Conservation (phyloP, 352 stramenopile genomes). For the Pythium aristosporum region DNA sequence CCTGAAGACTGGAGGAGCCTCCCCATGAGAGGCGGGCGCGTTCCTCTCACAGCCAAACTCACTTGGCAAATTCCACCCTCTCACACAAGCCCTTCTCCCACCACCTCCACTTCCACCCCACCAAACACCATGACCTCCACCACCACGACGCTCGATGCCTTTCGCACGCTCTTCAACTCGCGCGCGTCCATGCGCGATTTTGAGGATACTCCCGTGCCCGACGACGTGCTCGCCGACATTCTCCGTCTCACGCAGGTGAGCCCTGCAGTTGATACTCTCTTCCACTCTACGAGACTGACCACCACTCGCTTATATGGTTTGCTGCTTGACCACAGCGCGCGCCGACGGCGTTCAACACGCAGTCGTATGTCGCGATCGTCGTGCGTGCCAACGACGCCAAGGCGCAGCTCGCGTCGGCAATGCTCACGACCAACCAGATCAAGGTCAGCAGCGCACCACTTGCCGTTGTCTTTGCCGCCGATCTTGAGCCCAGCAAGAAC, state of each 20-base stretch:
- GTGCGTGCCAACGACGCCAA: not conserved
- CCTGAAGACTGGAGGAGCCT: too few species aligned
- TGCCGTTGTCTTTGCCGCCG: conserved; percentile 65
- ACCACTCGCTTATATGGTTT: too few species aligned
- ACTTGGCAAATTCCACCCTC: too few species aligned
- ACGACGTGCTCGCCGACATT: conserved; percentile 1
- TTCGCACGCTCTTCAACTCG: not conserved
- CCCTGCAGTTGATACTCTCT: too few species aligned
- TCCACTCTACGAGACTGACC: too few species aligned
- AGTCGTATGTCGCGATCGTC: conserved; percentile 4
- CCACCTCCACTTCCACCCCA: too few species aligned
- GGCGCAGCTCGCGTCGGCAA: not conserved
- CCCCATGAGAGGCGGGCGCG: too few species aligned
- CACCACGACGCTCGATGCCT: not conserved
- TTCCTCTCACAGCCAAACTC: too few species aligned
- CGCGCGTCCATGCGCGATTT: not conserved
- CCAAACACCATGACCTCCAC: not conserved
- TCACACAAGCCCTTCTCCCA: too few species aligned
- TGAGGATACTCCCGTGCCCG: not conserved
- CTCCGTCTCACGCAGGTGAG: conserved; percentile 3
- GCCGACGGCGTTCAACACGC: conserved; percentile 8
- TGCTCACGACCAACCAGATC: conserved; percentile 2
- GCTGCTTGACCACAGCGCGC: not conserved
- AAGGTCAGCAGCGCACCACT: conserved; percentile 61
- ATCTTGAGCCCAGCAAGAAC: conserved; percentile 62